These are phyloP conservation scores for Teratosphaeria nubilosa DNA, from an alignment of 2,329 filamentous ascomycete species.

Conservation along the genomic window DNA sequence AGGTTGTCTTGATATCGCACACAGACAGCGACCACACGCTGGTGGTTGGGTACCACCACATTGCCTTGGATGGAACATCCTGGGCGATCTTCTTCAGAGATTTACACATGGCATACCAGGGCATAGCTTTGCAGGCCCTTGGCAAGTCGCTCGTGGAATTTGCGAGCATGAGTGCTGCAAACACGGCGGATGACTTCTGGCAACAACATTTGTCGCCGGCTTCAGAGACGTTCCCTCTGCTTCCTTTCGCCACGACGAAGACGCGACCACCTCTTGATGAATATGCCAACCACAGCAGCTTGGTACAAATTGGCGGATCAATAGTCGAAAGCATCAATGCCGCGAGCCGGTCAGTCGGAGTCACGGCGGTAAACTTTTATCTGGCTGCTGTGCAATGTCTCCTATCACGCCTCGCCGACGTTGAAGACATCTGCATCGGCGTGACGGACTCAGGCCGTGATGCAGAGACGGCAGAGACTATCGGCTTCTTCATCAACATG, in stretches of 20 bases:
- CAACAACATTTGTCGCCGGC: not conserved
- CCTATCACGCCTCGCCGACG: not conserved
- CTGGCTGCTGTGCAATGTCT: not conserved
- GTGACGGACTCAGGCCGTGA: not conserved
- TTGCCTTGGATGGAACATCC: not conserved
- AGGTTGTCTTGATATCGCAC: not conserved
- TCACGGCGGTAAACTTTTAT: not conserved
- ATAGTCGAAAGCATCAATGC: not conserved
- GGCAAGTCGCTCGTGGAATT: not conserved
- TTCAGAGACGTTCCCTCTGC: not conserved
- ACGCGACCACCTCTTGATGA: not conserved
- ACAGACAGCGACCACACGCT: not conserved
- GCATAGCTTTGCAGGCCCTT: not conserved
- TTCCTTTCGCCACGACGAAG: not conserved
- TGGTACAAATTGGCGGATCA: not conserved
- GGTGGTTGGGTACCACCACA: not conserved
- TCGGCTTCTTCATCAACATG: not conserved
- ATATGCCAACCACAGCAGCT: not conserved
- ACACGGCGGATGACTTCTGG: not conserved
- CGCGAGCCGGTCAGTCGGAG: not conserved
- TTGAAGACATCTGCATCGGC: not conserved
- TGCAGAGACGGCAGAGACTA: not conserved
- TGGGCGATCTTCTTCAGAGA: not conserved
- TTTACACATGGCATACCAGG: not conserved
- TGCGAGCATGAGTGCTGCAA: not conserved